Evolutionary conservation across 2,329 filamentous ascomycete species (phyloP).

Genomic region (Colletotrichum karsti): DNA sequence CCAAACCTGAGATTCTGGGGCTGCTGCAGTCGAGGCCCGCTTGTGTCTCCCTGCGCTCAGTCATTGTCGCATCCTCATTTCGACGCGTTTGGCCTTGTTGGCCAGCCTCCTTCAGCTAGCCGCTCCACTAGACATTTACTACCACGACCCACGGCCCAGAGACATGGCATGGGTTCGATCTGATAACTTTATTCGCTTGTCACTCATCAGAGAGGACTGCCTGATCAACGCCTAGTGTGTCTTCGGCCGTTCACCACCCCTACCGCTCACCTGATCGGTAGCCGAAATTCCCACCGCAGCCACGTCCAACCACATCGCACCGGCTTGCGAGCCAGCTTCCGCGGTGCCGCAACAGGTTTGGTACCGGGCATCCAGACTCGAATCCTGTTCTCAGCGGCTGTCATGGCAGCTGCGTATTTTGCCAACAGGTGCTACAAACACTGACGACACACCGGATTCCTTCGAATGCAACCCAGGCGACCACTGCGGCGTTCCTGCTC

Average conservation of each 20-base stretch:
- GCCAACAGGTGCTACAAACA: background rate
- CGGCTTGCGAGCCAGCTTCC: background rate
- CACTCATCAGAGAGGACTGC: background rate
- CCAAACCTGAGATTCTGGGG: background rate
- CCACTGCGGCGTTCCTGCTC: background rate
- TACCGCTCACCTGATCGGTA: constrained; percentile 7
- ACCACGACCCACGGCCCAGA: background rate
- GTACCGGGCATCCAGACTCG: background rate
- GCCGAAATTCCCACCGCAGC: background rate
- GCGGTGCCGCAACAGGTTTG: background rate
- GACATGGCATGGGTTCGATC: constrained; percentile 22
- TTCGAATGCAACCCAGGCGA: background rate
- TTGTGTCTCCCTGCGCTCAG: background rate
- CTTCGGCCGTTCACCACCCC: background rate
- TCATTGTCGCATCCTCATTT: constrained; percentile 21
- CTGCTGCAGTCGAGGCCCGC: background rate
- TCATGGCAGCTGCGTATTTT: background rate
- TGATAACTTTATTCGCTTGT: constrained; percentile 25
- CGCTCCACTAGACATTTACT: background rate
- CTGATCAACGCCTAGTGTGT: background rate
- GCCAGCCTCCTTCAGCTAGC: background rate
- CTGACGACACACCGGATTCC: no score
- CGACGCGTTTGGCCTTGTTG: background rate
- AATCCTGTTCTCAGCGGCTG: background rate
- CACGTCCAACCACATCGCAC: background rate